Evolutionary conservation across 257 asterid species (phyloP).

Genomic region (Gardenia jasminoides): DNA sequence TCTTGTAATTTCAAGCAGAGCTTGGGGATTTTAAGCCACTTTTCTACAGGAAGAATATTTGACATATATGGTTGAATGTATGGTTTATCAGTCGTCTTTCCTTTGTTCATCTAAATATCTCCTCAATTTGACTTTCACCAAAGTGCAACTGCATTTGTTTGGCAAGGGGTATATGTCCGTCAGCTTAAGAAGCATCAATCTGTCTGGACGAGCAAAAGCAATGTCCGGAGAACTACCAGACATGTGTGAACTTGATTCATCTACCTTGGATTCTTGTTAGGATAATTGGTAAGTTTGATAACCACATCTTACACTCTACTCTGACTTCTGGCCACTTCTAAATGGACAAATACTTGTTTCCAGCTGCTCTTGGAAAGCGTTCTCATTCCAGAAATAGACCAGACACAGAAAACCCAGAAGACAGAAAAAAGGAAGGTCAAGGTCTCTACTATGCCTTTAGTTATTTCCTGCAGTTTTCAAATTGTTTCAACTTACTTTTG

Average conservation of each 20-base stretch:
- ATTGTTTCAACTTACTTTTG: no score
- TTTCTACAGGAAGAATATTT: not conserved
- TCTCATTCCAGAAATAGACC: not conserved
- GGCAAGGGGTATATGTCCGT: constrained; percentile 7
- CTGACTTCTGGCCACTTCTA: not conserved
- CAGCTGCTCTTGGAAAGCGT: constrained; percentile 14
- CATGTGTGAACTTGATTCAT: constrained; percentile 28
- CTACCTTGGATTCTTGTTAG: constrained; percentile 23
- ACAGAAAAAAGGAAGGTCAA: no score
- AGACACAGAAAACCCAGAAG: not conserved
- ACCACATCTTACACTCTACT: not conserved
- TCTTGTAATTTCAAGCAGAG: not conserved
- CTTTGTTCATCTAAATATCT: not conserved
- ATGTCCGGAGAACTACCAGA: constrained; percentile 43
- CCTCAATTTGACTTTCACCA: not conserved
- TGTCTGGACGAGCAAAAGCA: no score
- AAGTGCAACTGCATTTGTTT: not conserved
- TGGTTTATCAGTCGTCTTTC: not conserved
- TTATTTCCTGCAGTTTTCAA: no score
- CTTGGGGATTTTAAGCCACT: not conserved
- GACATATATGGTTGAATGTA: not conserved
- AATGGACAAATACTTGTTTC: not conserved
- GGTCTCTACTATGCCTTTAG: no score
- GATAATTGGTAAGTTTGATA: constrained; percentile 13
- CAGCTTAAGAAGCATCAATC: not conserved